Evolutionary conservation across 73 alveolate species (phyloP).

Genomic region (Paramecium tetraurelia): DNA sequence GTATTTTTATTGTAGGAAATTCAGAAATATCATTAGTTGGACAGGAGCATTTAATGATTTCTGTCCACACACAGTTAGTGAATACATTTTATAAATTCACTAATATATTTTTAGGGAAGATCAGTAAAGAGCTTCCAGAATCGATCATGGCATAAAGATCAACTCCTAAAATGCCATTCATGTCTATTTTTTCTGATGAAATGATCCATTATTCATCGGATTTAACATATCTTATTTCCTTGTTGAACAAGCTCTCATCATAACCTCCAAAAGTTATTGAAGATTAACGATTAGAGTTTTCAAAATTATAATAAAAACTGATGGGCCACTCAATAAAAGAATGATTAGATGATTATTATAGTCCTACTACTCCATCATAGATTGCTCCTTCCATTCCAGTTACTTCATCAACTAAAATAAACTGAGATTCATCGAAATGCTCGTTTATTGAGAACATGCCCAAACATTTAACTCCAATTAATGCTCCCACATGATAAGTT

Average conservation of each 20-base stretch:
- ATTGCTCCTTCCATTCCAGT: slow-evolving; percentile 38
- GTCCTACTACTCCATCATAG: slow-evolving; percentile 35
- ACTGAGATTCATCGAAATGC: neutral
- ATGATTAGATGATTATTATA: slow-evolving; percentile 4
- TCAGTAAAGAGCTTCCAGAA: slow-evolving; percentile 29
- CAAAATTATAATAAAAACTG: slow-evolving; percentile 34
- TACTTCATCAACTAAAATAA: neutral
- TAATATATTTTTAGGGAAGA: neutral
- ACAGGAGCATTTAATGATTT: slow-evolving; percentile 31
- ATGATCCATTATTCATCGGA: neutral
- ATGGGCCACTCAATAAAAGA: slow-evolving; percentile 40
- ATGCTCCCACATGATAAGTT: slow-evolving; percentile 39
- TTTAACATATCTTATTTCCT: neutral
- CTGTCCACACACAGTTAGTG: neutral
- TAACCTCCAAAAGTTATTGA: slow-evolving; percentile 42
- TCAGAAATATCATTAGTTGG: slow-evolving; percentile 9
- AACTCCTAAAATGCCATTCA: neutral
- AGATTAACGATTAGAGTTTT: neutral
- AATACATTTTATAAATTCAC: neutral
- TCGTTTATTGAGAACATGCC: slow-evolving; percentile 13
- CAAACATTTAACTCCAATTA: neutral
- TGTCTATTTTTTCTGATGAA: neutral
- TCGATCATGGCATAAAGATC: neutral
- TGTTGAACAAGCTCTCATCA: neutral
- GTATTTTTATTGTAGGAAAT: neutral